Base-by-base conservation (phyloP, 2,329 filamentous ascomycete species). In the Neofusicoccum parvum region DNA sequence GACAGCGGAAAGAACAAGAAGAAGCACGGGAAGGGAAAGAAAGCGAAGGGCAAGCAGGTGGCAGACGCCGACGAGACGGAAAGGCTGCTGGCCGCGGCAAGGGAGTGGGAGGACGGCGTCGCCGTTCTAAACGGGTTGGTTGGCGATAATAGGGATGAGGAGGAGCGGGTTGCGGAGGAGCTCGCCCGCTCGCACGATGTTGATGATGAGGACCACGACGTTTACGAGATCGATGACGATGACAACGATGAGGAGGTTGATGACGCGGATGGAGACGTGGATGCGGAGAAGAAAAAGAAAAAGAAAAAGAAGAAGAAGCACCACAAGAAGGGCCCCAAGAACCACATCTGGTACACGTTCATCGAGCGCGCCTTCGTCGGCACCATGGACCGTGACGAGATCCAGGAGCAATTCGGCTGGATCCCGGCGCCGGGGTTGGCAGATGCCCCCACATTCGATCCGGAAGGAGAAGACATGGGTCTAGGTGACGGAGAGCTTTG, bases 281-380 rank as follows among this genome's bases (percentile, higher is more conserved):
- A 77, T 69, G 72, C 78, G 69, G 27, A 69, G 43, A 71, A 79
- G 53, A 76, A 79, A 56, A 81, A 82, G 66, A 80, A 84, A 68
- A 82, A 83, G 68, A 80, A 85, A 69, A 82, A 83, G 62, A 85
- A 85, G 72, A 81, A 84, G 65, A 84, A 85, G 70, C 74, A 78
- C 23, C 71, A 76, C 51, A 72, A 76, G 64, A 76, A 77, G 58
- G 76, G 72, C 60, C 72, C 74, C 32, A 75, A 74, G 23, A 90
- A 90, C 74, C 88, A 89, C 75, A 82, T 87, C 5, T 97, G 93
- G 93, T 83, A 88, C 67, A 87, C 89, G 58, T 97, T 96, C 75
- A 80, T 96, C 34, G 78, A 82, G 66, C 87, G 92, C 65, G 93
- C 93, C 0, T 96, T 95, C 79, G 91, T 96, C 23, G 86, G 88